phyloP scores from a whole-genome alignment of 2,329 filamentous ascomycete species.

The Fusarium transvaalense region DNA sequence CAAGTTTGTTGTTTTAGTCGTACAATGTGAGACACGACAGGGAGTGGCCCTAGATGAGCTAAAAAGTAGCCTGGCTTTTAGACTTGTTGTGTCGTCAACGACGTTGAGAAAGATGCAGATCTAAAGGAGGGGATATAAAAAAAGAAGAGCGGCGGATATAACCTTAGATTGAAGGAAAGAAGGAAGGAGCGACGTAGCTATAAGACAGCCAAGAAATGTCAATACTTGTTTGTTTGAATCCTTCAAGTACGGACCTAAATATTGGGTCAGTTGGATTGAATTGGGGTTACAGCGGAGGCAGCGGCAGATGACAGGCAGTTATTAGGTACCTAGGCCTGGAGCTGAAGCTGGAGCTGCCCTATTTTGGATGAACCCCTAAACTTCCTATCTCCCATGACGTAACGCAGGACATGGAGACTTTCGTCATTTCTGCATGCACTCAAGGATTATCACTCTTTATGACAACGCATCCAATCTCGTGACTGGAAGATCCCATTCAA shows the following conservation, averaged over 20 bases:
- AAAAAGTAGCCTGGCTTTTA: constrained; percentile 6
- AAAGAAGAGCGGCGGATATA: constrained; percentile 3
- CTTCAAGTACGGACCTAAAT: not conserved
- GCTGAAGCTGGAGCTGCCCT: constrained; percentile 3
- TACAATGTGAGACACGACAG: constrained; percentile 23
- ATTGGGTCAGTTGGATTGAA: not conserved
- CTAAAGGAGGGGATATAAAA: constrained; percentile 3
- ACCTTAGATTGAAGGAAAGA: constrained; percentile 3
- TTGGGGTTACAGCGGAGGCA: constrained; percentile 8
- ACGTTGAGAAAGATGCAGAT: not conserved
- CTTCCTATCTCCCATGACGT: constrained; percentile 19
- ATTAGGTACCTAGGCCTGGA: no score
- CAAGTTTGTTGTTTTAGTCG: constrained; percentile 15
- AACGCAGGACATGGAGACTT: constrained; percentile 16
- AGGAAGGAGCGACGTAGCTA: constrained; percentile 22
- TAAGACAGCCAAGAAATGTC: constrained; percentile 28
- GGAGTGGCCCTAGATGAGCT: not conserved
- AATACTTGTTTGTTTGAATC: constrained; percentile 29
- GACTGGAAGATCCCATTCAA: not conserved
- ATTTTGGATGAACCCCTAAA: constrained; percentile 22
- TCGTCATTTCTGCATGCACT: constrained; percentile 36
- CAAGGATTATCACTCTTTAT: not conserved
- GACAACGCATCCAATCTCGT: constrained; percentile 3
- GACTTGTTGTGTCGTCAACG: constrained; percentile 22
- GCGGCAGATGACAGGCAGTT: constrained; percentile 27